A percentile compares a stretch with the other conserved stretches of the same genome.
Evolutionary conservation across 2,329 filamentous ascomycete genomes (phyloP).

Genomic region (Aureobasidium sp.): DNA sequence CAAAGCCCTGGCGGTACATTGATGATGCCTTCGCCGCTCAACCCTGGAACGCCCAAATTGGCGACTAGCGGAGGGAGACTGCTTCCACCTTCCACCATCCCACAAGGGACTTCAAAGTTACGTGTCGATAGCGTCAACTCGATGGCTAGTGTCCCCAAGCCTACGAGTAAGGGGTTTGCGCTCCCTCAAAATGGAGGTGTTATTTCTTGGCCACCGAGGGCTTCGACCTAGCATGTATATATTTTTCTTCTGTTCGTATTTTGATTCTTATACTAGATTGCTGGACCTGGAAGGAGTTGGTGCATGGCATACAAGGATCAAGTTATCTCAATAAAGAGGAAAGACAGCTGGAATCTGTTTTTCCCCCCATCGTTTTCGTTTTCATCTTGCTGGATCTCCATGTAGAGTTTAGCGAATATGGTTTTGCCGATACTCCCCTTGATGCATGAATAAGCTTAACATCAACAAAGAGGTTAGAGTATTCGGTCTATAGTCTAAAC

Average conservation of each 20-base stretch:
- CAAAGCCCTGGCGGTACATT: not conserved
- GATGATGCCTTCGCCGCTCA: not conserved
- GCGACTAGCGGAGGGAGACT: not conserved
- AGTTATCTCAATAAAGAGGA: not conserved
- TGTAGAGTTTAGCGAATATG: no score
- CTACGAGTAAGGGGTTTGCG: not conserved
- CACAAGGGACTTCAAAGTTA: not conserved
- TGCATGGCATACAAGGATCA: not conserved
- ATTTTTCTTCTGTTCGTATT: not conserved
- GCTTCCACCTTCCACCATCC: not conserved
- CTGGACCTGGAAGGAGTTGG: not conserved
- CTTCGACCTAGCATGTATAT: not conserved
- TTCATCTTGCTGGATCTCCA: not conserved
- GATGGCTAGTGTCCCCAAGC: not conserved
- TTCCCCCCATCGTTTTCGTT: not conserved
- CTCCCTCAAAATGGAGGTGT: not conserved
- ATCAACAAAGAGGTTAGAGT: no score
- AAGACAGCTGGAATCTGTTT: not conserved
- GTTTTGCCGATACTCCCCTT: no score
- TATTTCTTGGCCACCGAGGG: not conserved
- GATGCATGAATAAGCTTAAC: no score
- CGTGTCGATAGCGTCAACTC: not conserved
- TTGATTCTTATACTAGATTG: not conserved
- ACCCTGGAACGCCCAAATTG: not conserved
- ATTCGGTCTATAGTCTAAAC: no score